Evolutionary conservation across 192 early-diverging fungal genomes (phyloP), one percentile per base, ranked within the genome.

Genomic region (Gigaspora rosea): DNA sequence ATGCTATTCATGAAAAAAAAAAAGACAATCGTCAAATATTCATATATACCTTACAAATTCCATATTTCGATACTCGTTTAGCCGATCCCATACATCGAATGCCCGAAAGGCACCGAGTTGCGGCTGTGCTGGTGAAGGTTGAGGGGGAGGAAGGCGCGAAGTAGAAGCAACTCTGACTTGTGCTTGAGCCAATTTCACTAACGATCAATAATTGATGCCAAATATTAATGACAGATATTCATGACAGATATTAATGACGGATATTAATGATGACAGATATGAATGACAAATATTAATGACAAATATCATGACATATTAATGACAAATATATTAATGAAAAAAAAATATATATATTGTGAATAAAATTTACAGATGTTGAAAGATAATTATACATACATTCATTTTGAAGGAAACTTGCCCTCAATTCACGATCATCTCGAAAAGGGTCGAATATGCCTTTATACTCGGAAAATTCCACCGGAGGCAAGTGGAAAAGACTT

Each of bases 401-500:
- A 41, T 57, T 46, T 15, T 36, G 70, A 57, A 57, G 33, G 9
- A 52, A 51, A 32, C 22, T 70, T 18, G 8, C 22, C 32, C 22
- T 49, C 49, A 27, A 22, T 49, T 70, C 49, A 1, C 22, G 10
- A 51, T 70, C 70, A 57, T 72, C 52, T 58, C 22, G 20, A 33
- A 72, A 72, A 35, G 70, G 70, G 56, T 72, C 33, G 36, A 72
- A 57, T 57, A 8, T 16, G 18, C 52, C 70, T 57, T 72, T 52
- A 72, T 57, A 72, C n/a, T 46, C 15, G 8, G 33, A 8, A 41
- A 57, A 41, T 72, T 72, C 70, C 18, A 2, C 15, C 0, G 54
- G 70, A 41, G 46, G 13, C 3, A 11, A 9, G 68, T 27, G 12
- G 50, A 70, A 52, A 8, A 70, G 22, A 8, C 20, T 27, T 52